Evolutionary conservation across 2,329 filamentous ascomycete genomes (phyloP).

Genomic region (Aureobasidium sp.): DNA sequence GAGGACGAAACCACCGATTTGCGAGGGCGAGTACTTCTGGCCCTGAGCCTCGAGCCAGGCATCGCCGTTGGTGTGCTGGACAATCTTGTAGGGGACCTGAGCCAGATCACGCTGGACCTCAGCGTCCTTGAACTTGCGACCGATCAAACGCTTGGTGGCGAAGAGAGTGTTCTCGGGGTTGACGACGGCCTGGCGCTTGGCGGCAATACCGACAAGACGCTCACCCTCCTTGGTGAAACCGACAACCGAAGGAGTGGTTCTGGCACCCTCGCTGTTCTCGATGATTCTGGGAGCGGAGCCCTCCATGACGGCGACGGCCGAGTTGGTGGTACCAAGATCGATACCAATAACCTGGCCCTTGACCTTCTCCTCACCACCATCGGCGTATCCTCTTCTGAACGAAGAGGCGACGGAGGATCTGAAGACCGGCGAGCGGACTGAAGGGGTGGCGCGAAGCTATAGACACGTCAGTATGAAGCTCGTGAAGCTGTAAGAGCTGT

Average conservation of each 20-base stretch:
- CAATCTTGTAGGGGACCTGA: conserved; percentile 98
- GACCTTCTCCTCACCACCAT: conserved; percentile 72
- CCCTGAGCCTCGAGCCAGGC: conserved; percentile 95
- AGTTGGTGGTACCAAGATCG: conserved; percentile 99
- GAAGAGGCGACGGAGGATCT: conserved; percentile 63
- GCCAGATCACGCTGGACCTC: conserved; percentile 98
- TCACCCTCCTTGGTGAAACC: conserved; percentile 95
- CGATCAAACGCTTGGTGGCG: conserved; percentile 99
- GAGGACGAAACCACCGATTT: conserved; percentile 98
- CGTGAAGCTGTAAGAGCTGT: neutral
- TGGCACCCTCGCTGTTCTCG: conserved; percentile 97
- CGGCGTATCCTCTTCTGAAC: conserved; percentile 66
- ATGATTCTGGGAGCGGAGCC: conserved; percentile 99
- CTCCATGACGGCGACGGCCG: conserved; percentile 98
- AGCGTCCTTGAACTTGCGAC: conserved; percentile 87
- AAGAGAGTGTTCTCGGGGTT: conserved; percentile 98
- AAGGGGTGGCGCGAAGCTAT: conserved; percentile 24
- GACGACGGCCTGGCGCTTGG: conserved; percentile 99
- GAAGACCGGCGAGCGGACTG: conserved; percentile 28
- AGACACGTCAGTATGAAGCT: conserved; percentile 16
- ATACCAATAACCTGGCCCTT: conserved; percentile 99
- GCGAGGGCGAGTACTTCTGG: conserved; percentile 95
- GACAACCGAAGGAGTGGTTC: conserved; percentile 98
- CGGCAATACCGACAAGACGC: conserved; percentile 97
- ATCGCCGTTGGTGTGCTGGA: conserved; percentile 80